Percentiles rank a stretch among this genome's conserved stretches.
phyloP scores from a whole-genome alignment of 2,329 filamentous ascomycete genomes.

The Diaporthe ilicicola region DNA sequence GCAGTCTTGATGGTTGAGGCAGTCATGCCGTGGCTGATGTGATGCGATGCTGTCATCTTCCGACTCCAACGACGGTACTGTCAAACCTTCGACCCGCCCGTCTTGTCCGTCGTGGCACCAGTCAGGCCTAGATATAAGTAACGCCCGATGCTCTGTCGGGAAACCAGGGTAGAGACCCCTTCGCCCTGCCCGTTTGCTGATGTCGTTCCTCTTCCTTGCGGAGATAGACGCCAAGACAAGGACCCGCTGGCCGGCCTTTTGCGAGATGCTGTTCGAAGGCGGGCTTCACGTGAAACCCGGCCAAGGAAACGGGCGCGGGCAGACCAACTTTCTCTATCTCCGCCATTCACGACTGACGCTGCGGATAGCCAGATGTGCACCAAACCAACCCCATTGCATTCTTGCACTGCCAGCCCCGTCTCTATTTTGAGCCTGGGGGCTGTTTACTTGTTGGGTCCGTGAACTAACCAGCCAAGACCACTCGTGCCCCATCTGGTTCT shows the following conservation, averaged over 20 bases:
- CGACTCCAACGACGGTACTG: not conserved
- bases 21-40: not conserved
- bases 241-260: too few relatives aligned
- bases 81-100: not conserved
- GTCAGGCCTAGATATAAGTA: not conserved
- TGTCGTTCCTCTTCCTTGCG: not conserved
- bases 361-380: not conserved
- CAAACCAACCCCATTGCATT: not conserved
- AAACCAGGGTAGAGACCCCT: not conserved
- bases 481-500: not conserved
- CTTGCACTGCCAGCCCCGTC: constrained; percentile 10
- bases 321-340: not conserved
- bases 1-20: not conserved
- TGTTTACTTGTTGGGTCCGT: not conserved
- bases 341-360: not conserved
- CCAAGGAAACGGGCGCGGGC: too few relatives aligned
- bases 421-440: constrained; percentile 23
- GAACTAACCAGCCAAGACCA: not conserved
- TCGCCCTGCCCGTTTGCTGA: constrained; percentile 1
- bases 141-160: constrained; percentile 3
- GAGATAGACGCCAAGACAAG: not conserved
- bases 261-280: too few relatives aligned
- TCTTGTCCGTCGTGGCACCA: not conserved
- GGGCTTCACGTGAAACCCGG: not conserved
- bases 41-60: not conserved